phyloP scores from a whole-genome alignment of 345 rosid species.

The Pelargonium nanum region DNA sequence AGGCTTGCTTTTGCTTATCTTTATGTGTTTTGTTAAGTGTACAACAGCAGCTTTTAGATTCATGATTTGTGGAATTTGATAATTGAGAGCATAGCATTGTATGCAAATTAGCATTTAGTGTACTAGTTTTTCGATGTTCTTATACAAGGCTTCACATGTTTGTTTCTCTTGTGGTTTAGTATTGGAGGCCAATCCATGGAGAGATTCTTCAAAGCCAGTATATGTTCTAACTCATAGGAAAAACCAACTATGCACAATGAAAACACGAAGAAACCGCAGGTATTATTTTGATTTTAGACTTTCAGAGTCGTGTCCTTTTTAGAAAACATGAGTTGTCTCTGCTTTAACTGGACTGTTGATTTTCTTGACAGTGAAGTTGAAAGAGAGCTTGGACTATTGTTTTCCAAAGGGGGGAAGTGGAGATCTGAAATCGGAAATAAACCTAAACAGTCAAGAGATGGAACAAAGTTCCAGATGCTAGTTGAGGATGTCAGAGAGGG shows the following conservation, averaged over 20 bases:
- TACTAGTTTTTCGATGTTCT: neutral
- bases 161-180: constrained; percentile 31
- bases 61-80: neutral
- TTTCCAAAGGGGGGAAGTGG: constrained; percentile 54
- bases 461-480: constrained; percentile 77
- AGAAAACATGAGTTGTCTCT: constrained; percentile 8
- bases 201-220: constrained; percentile 74
- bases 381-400: constrained; percentile 73
- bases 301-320: constrained; percentile 3
- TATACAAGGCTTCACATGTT: constrained; percentile 1
- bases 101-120: neutral
- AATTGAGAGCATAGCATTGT: neutral
- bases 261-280: constrained; percentile 87
- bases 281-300: constrained; percentile 3
- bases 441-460: constrained; percentile 44
- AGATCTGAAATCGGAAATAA: constrained; percentile 40
- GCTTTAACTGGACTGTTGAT: constrained; percentile 7
- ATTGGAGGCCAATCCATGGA: constrained; percentile 93
- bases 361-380: constrained; percentile 67
- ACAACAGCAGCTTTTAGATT: neutral
- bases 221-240: constrained; percentile 71
- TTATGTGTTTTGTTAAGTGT: no score
- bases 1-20: no score
- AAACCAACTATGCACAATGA: constrained; percentile 88
- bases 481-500: constrained; percentile 93